Base-by-base conservation (phyloP, 1,284 basidiomycete species). In the Leccinum ambiguum region DNA sequence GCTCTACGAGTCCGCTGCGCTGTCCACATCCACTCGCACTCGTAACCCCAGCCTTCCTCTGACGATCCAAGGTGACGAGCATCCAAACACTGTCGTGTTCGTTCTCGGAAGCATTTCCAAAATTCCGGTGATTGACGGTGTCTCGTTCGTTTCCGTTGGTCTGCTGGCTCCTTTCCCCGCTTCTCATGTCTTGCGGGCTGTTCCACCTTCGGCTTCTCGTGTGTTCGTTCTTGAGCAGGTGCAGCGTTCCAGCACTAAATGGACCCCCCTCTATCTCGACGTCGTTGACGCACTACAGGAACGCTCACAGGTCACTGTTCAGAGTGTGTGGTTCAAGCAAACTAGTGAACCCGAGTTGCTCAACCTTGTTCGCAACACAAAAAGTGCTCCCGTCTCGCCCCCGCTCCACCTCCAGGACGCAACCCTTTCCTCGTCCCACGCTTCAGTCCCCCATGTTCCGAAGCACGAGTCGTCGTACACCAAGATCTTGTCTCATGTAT, bases 401-500 rank as follows among this genome's bases (percentile, higher is more conserved):
- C 83, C 82, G 10, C 73, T 88, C 14, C 78, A 76, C 9, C 77
- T 90, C 13, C 87, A 86, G 13, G 60, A 71, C 16, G 63, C 76
- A 7, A 67, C 74, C 2, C 60, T 73, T 16, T 60, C 72, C 2
- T 63, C 70, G 4, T 65, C 72, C 2, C 64, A 72, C 3, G 18
- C 74, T 14, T 64, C 69, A 21, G 67, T 81, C 9, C 88, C 89
- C 14, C 86, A 88, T 67, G 79, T 94, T 48, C 95, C 96, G 39
- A 89, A 90, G 74, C 94, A 98, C 76, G 97, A 99, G 79, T 81
- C 86, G 13, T 91, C 95, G 6, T 99, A 99, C 82, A 94, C 91
- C 69, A 91, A 91, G 74, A 91, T 98, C 63, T 88, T 99, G 62
- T 79, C 86, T 33, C 90, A 93, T 69, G 79, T 97, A 45, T 98